Evolutionary conservation across 2,329 filamentous ascomycete genomes (phyloP).

Genomic region (Paecilomyces formosus): DNA sequence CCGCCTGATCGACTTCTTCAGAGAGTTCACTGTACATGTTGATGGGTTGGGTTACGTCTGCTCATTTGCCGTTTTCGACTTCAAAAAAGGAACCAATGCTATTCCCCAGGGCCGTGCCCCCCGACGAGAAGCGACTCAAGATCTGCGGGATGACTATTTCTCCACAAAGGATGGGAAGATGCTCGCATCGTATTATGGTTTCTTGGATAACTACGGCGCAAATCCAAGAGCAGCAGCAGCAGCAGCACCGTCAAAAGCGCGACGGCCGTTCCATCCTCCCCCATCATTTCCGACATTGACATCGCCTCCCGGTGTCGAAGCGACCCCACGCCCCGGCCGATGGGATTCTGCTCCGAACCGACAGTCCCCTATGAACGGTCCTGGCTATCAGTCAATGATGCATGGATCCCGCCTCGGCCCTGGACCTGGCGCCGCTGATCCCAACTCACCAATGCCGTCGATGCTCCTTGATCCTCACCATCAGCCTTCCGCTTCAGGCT

Average conservation of each 20-base stretch:
- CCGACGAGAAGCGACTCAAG: slow-evolving; percentile 31
- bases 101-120: slow-evolving; percentile 34
- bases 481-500: slow-evolving; percentile 34
- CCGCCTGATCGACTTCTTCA: slow-evolving; percentile 93
- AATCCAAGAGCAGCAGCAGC: slow-evolving; percentile 63
- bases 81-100: slow-evolving; percentile 69
- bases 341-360: slow-evolving; percentile 16
- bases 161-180: slow-evolving; percentile 95
- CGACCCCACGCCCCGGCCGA: slow-evolving; percentile 36
- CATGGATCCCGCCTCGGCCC: slow-evolving; percentile 18
- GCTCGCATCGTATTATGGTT: slow-evolving; percentile 93
- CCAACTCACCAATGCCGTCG: slow-evolving; percentile 32
- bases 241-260: slow-evolving; percentile 28
- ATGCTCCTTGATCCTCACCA: slow-evolving; percentile 42
- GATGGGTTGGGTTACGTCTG: slow-evolving; percentile 94
- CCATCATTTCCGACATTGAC: slow-evolving; percentile 66
- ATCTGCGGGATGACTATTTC: slow-evolving; percentile 86
- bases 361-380: slow-evolving; percentile 10
- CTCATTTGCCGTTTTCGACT: slow-evolving; percentile 95
- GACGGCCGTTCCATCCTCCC: slow-evolving; percentile 63
- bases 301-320: slow-evolving; percentile 47
- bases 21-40: slow-evolving; percentile 94
- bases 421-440: slow-evolving; percentile 16
- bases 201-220: slow-evolving; percentile 82
- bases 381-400: slow-evolving; percentile 19